Percentiles rank a stretch among this genome's conserved stretches.
These are phyloP conservation scores for Citrus hindsii DNA, from an alignment of 345 rosid genomes.

Conservation along the genomic window DNA sequence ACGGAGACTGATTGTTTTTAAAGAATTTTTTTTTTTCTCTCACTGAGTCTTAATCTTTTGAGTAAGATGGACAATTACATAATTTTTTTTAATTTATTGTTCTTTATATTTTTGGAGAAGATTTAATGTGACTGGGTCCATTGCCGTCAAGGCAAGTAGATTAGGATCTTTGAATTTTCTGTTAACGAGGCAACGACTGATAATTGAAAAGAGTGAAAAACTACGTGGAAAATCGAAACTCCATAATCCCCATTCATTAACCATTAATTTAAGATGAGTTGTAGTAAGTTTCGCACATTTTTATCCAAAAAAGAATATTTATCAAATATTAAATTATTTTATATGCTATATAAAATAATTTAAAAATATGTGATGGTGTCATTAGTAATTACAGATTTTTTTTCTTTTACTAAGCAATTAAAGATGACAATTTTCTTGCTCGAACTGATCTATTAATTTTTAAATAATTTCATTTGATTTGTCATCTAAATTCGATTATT, in stretches of 20 bases:
- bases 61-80: background rate
- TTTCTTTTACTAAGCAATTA: too few species aligned
- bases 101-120: background rate
- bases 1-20: too few species aligned
- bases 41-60: background rate
- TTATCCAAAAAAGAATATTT: background rate
- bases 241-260: constrained; percentile 1
- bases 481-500: accelerated
- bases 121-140: constrained; percentile 9
- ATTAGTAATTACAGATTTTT: too few species aligned
- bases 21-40: background rate
- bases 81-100: background rate
- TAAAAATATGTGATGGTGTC: too few species aligned
- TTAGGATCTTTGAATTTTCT: constrained; percentile 10
- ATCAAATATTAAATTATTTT: background rate
- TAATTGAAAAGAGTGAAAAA: background rate
- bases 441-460: too few species aligned
- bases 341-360: too few species aligned
- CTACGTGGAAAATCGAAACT: background rate
- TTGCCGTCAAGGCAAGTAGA: constrained; percentile 1
- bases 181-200: background rate
- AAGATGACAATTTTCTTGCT: too few species aligned
- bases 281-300: too few species aligned
- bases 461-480: too few species aligned
- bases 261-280: background rate